phyloP scores from a whole-genome alignment of 768 basidiomycete species.

The Leccinum pellstonianum region DNA sequence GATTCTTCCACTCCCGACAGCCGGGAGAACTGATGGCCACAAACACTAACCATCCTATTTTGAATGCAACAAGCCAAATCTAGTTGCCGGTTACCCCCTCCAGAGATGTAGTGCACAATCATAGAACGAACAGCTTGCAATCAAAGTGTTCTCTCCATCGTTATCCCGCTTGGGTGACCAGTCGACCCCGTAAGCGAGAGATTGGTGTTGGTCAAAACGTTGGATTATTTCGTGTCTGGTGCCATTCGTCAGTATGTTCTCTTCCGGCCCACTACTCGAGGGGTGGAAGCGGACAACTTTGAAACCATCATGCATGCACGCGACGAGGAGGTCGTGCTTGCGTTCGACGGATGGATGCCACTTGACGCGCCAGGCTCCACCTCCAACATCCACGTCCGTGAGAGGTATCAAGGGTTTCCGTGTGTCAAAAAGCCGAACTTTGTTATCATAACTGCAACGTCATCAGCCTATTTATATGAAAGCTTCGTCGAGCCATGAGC shows the following conservation, averaged over 20 bases:
- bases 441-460: conserved; percentile 71
- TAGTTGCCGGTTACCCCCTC: conserved; percentile 49
- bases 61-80: not conserved
- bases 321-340: conserved; percentile 77
- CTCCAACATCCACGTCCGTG: conserved; percentile 66
- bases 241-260: conserved; percentile 11
- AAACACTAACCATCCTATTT: not conserved
- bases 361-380: conserved; percentile 94
- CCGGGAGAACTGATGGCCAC: not conserved
- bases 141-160: conserved; percentile 42
- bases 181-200: conserved; percentile 89
- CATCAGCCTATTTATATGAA: not conserved
- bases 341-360: conserved; percentile 84
- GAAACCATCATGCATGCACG: conserved; percentile 98
- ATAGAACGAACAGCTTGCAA: conserved; percentile 95
- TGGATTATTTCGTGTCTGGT: conserved; percentile 41
- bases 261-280: not conserved
- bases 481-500: conserved; percentile 10
- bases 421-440: conserved; percentile 78
- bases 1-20: not conserved
- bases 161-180: conserved; percentile 59
- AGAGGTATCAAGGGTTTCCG: conserved; percentile 65
- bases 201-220: conserved; percentile 73
- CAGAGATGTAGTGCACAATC: conserved; percentile 84
- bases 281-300: conserved; percentile 56